A percentile compares a stretch with the other conserved stretches of the same genome.
Conservation (phyloP, 2,329 filamentous ascomycete genomes). For the Claviceps purpurea region DNA sequence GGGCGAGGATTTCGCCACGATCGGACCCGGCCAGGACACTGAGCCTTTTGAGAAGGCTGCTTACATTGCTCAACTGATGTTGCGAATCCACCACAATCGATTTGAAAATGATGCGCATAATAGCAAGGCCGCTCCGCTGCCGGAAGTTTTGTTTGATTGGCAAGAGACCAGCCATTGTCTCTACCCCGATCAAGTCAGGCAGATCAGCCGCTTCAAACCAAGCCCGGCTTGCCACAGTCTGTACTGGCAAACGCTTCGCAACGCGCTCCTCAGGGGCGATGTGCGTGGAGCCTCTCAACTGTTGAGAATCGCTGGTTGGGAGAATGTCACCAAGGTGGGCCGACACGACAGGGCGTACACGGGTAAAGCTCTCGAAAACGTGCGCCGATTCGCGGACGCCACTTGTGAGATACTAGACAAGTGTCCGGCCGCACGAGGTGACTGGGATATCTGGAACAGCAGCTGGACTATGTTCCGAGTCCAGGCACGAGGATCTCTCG, state of each 20-base stretch:
- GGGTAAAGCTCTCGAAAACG: constrained; percentile 63
- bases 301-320: constrained; percentile 65
- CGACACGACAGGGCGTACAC: constrained; percentile 55
- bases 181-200: constrained; percentile 52
- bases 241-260: constrained; percentile 80
- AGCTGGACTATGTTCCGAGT: constrained; percentile 80
- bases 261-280: constrained; percentile 61
- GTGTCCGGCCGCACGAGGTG: constrained; percentile 54
- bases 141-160: constrained; percentile 74
- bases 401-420: constrained; percentile 56
- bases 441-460: constrained; percentile 73
- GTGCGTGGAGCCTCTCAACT: constrained; percentile 53
- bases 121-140: constrained; percentile 42
- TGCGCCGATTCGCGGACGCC: constrained; percentile 56
- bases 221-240: constrained; percentile 63
- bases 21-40: constrained; percentile 50
- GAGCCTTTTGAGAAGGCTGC: constrained; percentile 60
- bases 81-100: constrained; percentile 62
- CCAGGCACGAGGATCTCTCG: constrained; percentile 53
- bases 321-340: constrained; percentile 56
- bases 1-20: constrained; percentile 43
- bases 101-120: constrained; percentile 25
- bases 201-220: constrained; percentile 50
- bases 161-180: constrained; percentile 61
- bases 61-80: constrained; percentile 63